A percentile compares a stretch with the other conserved stretches of the same genome.
Conservation (phyloP, 1,139 yeast species). For the Yamadazyma mexicana region DNA sequence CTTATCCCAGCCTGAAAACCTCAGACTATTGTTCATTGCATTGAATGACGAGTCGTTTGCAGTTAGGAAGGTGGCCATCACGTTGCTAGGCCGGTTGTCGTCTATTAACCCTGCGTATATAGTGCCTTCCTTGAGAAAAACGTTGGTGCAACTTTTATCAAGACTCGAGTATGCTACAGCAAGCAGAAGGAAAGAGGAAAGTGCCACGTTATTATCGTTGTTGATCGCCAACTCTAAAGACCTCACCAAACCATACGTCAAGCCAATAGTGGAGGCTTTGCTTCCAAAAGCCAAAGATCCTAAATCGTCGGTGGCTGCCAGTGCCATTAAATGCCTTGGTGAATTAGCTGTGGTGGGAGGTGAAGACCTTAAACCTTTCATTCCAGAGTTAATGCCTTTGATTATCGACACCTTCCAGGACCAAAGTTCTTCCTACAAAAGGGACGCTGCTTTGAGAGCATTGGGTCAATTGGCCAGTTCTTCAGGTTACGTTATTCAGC, state of each 20-base stretch:
- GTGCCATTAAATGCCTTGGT: conserved; percentile 87
- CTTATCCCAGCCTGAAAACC: conserved; percentile 89
- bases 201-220: conserved; percentile 72
- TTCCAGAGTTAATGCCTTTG: conserved; percentile 80
- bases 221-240: conserved; percentile 77
- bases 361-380: conserved; percentile 72
- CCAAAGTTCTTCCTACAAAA: conserved; percentile 79
- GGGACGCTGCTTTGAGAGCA: conserved; percentile 87
- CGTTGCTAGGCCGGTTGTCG: conserved; percentile 80
- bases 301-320: conserved; percentile 79
- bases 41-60: conserved; percentile 87
- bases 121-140: conserved; percentile 86
- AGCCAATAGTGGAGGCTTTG: conserved; percentile 82
- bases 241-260: conserved; percentile 83
- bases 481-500: conserved; percentile 94
- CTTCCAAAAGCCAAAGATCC: conserved; percentile 74
- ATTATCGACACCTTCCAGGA: conserved; percentile 87
- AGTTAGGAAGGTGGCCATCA: conserved; percentile 78
- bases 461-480: conserved; percentile 88
- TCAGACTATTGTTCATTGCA: conserved; percentile 80
- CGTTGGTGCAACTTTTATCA: conserved; percentile 80
- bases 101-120: conserved; percentile 92
- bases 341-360: conserved; percentile 89
- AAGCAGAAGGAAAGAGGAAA: conserved; percentile 81
- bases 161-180: conserved; percentile 79